Conservation (phyloP, 2,329 filamentous ascomycete species). For the Huntiella decipiens region DNA sequence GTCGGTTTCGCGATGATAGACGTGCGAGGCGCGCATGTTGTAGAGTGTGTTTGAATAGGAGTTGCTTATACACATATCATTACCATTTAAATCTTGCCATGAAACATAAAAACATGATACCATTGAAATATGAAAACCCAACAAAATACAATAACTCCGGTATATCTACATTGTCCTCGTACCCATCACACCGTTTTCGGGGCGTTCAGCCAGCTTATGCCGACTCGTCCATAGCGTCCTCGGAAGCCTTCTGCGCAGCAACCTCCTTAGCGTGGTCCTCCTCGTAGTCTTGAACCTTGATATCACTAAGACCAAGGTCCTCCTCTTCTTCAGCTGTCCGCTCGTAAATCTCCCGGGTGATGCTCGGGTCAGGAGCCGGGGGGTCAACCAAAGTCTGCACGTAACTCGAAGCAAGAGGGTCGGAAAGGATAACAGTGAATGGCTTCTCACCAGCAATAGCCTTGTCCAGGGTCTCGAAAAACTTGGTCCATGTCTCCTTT, state of each 20-base stretch:
- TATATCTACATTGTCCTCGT: neutral
- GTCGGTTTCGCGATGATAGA: neutral
- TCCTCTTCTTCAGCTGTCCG: constrained; percentile 87
- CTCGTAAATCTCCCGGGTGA: constrained; percentile 64
- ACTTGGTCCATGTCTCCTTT: constrained; percentile 55
- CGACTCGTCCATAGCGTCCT: constrained; percentile 13
- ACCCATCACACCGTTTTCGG: neutral
- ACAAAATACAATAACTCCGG: constrained; percentile 3
- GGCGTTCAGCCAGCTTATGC: neutral
- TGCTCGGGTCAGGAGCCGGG: constrained; percentile 50
- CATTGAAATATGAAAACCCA: constrained; percentile 3
- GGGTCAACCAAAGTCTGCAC: constrained; percentile 78
- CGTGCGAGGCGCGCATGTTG: neutral
- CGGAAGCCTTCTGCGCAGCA: constrained; percentile 24
- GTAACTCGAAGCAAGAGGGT: constrained; percentile 83
- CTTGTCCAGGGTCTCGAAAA: constrained; percentile 57
- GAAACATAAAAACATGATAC: constrained; percentile 5
- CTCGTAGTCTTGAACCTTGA: constrained; percentile 71
- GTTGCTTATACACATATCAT: neutral
- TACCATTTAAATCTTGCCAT: neutral
- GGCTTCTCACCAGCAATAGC: constrained; percentile 65
- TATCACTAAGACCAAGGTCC: constrained; percentile 74
- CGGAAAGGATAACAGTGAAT: constrained; percentile 68
- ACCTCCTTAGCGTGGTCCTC: constrained; percentile 20
- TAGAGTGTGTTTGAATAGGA: too few species aligned